These are phyloP conservation scores for Berberis thunbergii DNA, from an alignment of 164 flowering plant genomes.

Conservation along the genomic window DNA sequence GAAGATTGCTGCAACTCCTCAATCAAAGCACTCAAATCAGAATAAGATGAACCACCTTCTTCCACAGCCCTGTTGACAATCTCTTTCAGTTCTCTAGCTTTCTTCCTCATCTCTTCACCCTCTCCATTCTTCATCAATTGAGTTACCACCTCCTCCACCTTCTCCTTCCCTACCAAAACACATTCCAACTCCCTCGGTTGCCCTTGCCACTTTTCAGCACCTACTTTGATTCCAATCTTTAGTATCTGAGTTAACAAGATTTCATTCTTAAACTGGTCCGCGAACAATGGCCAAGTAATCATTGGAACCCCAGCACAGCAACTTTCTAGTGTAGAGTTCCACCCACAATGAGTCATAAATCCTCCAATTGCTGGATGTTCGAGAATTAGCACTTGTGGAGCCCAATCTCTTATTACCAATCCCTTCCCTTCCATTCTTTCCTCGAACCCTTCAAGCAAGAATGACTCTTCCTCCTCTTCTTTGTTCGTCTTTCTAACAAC, in stretches of 20 bases:
- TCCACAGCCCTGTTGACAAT: too few species aligned
- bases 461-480: background rate
- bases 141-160: too few species aligned
- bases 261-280: slow-evolving; percentile 4
- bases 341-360: slow-evolving; percentile 24
- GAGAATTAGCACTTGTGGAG: slow-evolving; percentile 19
- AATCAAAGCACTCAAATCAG: too few species aligned
- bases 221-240: background rate
- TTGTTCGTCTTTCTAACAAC: background rate
- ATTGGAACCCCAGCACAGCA: slow-evolving; percentile 14
- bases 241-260: slow-evolving; percentile 1
- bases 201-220: background rate
- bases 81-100: too few species aligned
- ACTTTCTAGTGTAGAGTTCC: slow-evolving; percentile 18
- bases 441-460: slow-evolving; percentile 10
- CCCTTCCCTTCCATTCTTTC: slow-evolving; percentile 13
- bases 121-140: too few species aligned
- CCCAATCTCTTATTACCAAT: slow-evolving; percentile 20
- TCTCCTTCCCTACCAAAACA: too few species aligned
- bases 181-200: too few species aligned
- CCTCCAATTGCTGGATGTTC: slow-evolving; percentile 24
- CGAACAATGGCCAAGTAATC: slow-evolving; percentile 14
- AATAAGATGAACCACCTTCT: too few species aligned
- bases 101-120: too few species aligned
- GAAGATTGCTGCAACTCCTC: too few species aligned